Evolutionary conservation across 805 yeast genomes (phyloP).

Genomic region (Priceomyces medius): DNA sequence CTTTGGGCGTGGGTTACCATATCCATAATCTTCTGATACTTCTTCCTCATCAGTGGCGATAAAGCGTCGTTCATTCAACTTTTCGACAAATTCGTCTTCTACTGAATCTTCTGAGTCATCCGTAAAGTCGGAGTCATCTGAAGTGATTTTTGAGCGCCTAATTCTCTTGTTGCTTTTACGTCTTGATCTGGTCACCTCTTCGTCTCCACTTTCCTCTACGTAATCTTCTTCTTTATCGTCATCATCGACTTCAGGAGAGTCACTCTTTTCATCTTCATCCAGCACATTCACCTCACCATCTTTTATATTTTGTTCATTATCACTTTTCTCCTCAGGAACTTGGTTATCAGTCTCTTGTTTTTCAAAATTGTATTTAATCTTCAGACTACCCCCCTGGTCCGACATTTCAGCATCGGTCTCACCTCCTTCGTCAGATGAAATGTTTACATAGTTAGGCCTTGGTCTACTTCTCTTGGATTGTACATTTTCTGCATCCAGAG

Average conservation of each 20-base stretch:
- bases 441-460: conserved; percentile 20
- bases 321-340: neutral
- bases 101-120: conserved; percentile 15
- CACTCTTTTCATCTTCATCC: conserved; percentile 13
- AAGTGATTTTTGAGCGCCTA: conserved; percentile 11
- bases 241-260: conserved; percentile 12
- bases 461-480: conserved; percentile 8
- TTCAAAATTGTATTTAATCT: conserved; percentile 2
- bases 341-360: neutral
- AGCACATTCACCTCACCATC: conserved; percentile 7
- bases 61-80: conserved; percentile 32
- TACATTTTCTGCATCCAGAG: conserved; percentile 16
- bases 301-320: conserved; percentile 8
- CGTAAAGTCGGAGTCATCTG: conserved; percentile 22
- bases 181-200: conserved; percentile 11
- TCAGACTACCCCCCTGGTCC: neutral
- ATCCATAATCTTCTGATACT: conserved; percentile 20
- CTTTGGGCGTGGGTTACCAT: conserved; percentile 13
- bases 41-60: conserved; percentile 38
- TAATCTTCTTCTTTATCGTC: conserved; percentile 15
- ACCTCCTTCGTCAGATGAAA: conserved; percentile 2
- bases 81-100: conserved; percentile 28
- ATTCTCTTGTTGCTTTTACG: conserved; percentile 9
- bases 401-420: neutral
- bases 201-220: conserved; percentile 21